Percentiles rank a stretch among this genome's conserved stretches.
Conservation (phyloP, 805 yeast species). For the Kluyveromyces aestuarii region DNA sequence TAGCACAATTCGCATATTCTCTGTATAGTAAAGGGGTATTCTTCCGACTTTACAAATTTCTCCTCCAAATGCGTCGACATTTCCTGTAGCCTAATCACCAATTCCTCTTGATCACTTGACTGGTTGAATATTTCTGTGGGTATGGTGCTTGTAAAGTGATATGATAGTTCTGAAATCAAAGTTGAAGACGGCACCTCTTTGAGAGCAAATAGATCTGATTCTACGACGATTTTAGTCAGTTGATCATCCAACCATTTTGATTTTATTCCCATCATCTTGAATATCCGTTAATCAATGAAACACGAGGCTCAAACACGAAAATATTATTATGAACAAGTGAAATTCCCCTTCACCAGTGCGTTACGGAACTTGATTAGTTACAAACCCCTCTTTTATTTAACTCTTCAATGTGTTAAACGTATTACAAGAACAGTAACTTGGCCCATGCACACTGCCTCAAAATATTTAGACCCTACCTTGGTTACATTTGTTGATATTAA, state of each 20-base stretch:
- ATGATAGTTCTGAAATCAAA: constrained; percentile 14
- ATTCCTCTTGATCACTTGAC: constrained; percentile 1
- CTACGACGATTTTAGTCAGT: constrained; percentile 10
- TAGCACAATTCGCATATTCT: constrained; percentile 39
- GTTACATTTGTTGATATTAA: neutral
- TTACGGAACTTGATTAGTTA: neutral
- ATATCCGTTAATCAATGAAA: neutral
- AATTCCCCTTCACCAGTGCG: neutral
- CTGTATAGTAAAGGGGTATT: constrained; percentile 40
- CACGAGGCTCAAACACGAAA: neutral
- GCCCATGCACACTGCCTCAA: neutral
- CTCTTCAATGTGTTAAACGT: neutral
- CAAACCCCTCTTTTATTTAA: neutral
- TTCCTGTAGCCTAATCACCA: constrained; percentile 6
- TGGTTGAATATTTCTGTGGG: constrained; percentile 17
- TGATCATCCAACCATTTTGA: constrained; percentile 11
- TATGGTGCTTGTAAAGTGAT: constrained; percentile 17
- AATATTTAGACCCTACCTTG: neutral
- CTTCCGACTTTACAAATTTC: constrained; percentile 10
- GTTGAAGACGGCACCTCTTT: constrained; percentile 7
- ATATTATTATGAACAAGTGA: neutral
- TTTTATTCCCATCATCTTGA: constrained; percentile 21
- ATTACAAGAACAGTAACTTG: neutral
- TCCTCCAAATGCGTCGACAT: constrained; percentile 10
- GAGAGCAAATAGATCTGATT: constrained; percentile 9